These are phyloP conservation scores for Penicillium sp. DNA, from an alignment of 2,329 filamentous ascomycete species.

Conservation along the genomic window DNA sequence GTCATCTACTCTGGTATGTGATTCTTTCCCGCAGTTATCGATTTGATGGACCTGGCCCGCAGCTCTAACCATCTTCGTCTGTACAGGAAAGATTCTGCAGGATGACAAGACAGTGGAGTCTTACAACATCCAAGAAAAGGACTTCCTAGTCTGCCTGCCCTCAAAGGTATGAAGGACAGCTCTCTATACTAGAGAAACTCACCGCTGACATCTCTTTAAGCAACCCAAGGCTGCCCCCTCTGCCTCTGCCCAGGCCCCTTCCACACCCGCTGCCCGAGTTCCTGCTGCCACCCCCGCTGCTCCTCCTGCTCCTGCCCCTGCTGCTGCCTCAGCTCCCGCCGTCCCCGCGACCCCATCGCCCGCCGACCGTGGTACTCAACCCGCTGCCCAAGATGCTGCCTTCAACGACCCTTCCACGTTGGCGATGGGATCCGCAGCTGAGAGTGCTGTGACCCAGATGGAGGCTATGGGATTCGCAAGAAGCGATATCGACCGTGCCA, in stretches of 20 bases:
- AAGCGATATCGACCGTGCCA: conserved; percentile 84
- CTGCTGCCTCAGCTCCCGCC: conserved; percentile 44
- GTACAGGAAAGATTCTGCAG: conserved; percentile 90
- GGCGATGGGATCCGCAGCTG: conserved; percentile 79
- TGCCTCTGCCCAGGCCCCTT: conserved; percentile 37
- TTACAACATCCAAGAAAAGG: conserved; percentile 99
- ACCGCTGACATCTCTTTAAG: neutral
- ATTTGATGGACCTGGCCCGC: neutral
- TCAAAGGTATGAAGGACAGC: conserved; percentile 69
- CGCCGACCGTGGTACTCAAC: conserved; percentile 45
- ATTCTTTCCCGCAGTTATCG: neutral
- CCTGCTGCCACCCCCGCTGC: conserved; percentile 48
- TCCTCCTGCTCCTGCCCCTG: conserved; percentile 55
- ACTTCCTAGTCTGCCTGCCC: conserved; percentile 98
- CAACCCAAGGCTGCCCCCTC: conserved; percentile 68
- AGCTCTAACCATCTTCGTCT: conserved; percentile 4
- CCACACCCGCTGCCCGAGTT: conserved; percentile 39
- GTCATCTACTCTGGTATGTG: conserved; percentile 92
- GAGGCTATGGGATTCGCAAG: conserved; percentile 95
- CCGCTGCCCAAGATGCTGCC: conserved; percentile 34
- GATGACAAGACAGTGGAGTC: conserved; percentile 96
- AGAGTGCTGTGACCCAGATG: conserved; percentile 85
- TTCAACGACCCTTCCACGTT: conserved; percentile 79
- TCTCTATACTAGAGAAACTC: neutral
- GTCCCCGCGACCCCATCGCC: conserved; percentile 51